phyloP scores from a whole-genome alignment of 495 filamentous ascomycete genomes.

The Hypoxylon subgilvum region DNA sequence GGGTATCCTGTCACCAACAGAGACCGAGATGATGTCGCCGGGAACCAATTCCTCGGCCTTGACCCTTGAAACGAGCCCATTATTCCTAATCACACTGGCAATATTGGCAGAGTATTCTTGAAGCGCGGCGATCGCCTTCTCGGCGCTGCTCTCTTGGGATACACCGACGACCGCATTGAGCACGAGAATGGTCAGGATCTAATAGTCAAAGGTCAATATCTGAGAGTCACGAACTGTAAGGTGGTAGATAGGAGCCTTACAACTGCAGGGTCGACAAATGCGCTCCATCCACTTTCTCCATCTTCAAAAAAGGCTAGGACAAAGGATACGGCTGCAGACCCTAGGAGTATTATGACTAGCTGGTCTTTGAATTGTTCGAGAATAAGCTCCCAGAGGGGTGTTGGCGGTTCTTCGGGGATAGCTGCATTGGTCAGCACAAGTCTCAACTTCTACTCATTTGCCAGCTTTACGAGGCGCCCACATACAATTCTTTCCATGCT shows the following conservation, averaged over 20 bases:
- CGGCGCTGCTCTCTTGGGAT: constrained; percentile 96
- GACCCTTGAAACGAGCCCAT: constrained; percentile 75
- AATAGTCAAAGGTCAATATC: constrained; percentile 18
- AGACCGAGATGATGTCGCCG: constrained; percentile 86
- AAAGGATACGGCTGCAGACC: constrained; percentile 93
- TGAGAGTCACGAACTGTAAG: constrained; percentile 12
- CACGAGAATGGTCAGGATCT: constrained; percentile 97
- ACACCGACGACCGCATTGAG: constrained; percentile 97
- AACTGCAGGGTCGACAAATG: constrained; percentile 97
- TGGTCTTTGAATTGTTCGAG: constrained; percentile 99
- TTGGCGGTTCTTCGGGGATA: constrained; percentile 95
- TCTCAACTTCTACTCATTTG: constrained; percentile 23
- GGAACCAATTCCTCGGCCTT: constrained; percentile 96
- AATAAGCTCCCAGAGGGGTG: constrained; percentile 93
- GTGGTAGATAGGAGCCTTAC: constrained; percentile 57
- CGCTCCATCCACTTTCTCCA: constrained; percentile 83
- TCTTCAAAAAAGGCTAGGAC: constrained; percentile 92
- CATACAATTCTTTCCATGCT: constrained; percentile 87
- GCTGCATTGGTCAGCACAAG: constrained; percentile 59
- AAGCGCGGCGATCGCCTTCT: constrained; percentile 97
- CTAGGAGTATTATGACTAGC: constrained; percentile 92
- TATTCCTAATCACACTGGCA: constrained; percentile 84
- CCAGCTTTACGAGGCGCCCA: constrained; percentile 6
- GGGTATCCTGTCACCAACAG: constrained; percentile 94
- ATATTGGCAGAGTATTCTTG: constrained; percentile 99